Conservation (phyloP, 441 rosid genomes). For the Metrosideros polymorpha region DNA sequence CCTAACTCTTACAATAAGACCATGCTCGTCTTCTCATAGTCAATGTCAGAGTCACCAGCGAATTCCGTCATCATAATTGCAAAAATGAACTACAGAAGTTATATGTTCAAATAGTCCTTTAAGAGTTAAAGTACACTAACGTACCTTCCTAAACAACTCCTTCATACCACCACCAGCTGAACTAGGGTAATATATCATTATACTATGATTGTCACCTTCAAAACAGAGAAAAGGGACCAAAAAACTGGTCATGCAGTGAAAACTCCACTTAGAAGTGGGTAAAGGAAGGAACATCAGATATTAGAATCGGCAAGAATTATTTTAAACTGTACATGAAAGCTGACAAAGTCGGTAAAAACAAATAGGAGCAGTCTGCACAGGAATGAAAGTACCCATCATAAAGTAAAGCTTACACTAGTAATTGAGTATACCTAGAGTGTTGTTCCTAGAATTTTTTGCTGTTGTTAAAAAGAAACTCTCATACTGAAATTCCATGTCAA, state of each 20-base stretch:
- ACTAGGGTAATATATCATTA: slow-evolving; percentile 99
- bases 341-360: background rate
- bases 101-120: background rate
- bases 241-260: slow-evolving; percentile 7
- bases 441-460: background rate
- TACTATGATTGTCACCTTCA: slow-evolving; percentile 96
- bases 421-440: background rate
- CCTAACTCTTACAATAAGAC: background rate
- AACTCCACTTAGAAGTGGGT: background rate
- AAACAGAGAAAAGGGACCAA: slow-evolving; percentile 5
- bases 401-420: background rate
- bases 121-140: background rate
- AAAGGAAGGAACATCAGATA: background rate
- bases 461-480: background rate
- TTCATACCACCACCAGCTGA: slow-evolving; percentile 99
- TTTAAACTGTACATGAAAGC: background rate
- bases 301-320: background rate
- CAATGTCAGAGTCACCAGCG: background rate
- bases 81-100: background rate
- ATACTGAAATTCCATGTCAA: background rate
- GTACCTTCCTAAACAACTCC: slow-evolving; percentile 96
- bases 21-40: background rate
- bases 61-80: background rate
- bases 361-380: background rate
- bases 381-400: background rate